Percentiles rank a stretch among this genome's conserved stretches.
Conservation (phyloP, 768 basidiomycete species). For the Lactarius indigo region DNA sequence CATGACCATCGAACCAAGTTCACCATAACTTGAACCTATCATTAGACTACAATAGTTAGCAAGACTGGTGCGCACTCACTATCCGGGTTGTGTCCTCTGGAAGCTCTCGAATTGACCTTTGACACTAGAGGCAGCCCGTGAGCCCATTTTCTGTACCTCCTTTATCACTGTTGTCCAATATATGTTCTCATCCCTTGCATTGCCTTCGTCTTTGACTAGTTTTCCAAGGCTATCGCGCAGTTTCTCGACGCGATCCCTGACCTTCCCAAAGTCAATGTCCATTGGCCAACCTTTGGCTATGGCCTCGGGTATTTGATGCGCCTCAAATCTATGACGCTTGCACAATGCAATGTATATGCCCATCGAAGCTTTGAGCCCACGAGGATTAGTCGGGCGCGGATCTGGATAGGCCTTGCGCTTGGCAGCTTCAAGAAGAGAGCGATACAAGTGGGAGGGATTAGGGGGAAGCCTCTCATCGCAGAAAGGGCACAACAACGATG, state of each 20-base stretch:
- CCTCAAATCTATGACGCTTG: slow-evolving; percentile 77
- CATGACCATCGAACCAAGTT: slow-evolving; percentile 78
- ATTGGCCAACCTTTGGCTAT: slow-evolving; percentile 73
- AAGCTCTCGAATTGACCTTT: slow-evolving; percentile 76
- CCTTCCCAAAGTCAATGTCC: slow-evolving; percentile 56
- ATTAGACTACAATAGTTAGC: background rate
- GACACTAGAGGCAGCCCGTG: slow-evolving; percentile 61
- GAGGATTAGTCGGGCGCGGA: slow-evolving; percentile 63
- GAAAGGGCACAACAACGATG: slow-evolving; percentile 71
- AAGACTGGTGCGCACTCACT: slow-evolving; percentile 50
- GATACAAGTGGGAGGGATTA: slow-evolving; percentile 55
- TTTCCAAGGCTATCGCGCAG: slow-evolving; percentile 47
- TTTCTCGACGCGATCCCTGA: slow-evolving; percentile 50
- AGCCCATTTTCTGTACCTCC: slow-evolving; percentile 62
- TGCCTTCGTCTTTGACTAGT: slow-evolving; percentile 43
- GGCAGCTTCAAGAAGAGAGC: slow-evolving; percentile 49
- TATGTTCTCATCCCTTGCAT: slow-evolving; percentile 42
- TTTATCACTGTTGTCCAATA: slow-evolving; percentile 70
- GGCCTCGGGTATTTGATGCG: slow-evolving; percentile 67
- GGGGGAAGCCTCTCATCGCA: slow-evolving; percentile 70
- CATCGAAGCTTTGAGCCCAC: slow-evolving; percentile 53
- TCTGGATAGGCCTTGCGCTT: slow-evolving; percentile 54
- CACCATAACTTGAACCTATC: slow-evolving; percentile 64
- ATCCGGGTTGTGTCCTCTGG: slow-evolving; percentile 82
- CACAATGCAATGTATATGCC: slow-evolving; percentile 64